Evolutionary conservation across 1,284 basidiomycete species (phyloP).

Genomic region (Heterobasidion occidentale): DNA sequence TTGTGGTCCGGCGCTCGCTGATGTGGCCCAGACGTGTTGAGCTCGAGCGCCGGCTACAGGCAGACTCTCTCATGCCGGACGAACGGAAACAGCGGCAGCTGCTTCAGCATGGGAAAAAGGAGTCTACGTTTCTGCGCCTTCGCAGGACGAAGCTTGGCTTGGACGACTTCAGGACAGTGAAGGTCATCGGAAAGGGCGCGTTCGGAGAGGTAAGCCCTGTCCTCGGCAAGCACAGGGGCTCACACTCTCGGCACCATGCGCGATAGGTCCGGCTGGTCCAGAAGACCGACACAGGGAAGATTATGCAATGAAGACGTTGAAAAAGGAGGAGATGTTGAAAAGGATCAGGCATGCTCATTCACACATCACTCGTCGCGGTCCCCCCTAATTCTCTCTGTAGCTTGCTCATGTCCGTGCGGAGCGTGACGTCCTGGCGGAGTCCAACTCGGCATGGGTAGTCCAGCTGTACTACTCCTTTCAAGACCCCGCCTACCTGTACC

Average conservation of each 20-base stretch:
- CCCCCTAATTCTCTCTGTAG: conserved; percentile 30
- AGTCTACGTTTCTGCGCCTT: conserved; percentile 87
- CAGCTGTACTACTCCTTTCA: conserved; percentile 99
- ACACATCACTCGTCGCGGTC: conserved; percentile 3
- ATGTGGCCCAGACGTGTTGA: conserved; percentile 70
- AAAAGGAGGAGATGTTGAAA: conserved; percentile 99
- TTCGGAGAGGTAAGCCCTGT: conserved; percentile 77
- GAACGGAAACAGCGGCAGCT: conserved; percentile 90
- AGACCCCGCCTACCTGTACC: conserved; percentile 91
- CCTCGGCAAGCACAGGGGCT: background rate
- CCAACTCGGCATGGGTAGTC: conserved; percentile 96
- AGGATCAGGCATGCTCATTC: conserved; percentile 73
- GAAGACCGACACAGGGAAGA: conserved; percentile 95
- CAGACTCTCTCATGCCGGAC: conserved; percentile 63
- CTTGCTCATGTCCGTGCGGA: conserved; percentile 98
- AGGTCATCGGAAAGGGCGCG: conserved; percentile 98
- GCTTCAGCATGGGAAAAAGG: conserved; percentile 83
- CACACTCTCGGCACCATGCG: background rate
- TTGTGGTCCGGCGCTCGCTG: conserved; percentile 8
- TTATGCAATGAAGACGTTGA: conserved; percentile 99
- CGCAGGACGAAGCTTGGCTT: conserved; percentile 90
- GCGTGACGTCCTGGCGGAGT: conserved; percentile 94
- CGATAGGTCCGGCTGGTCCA: conserved; percentile 74
- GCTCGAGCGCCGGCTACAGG: conserved; percentile 82
- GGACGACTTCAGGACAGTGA: conserved; percentile 93